Evolutionary conservation across 2,329 filamentous ascomycete genomes (phyloP).

Genomic region (Aspergillus tubingensis): DNA sequence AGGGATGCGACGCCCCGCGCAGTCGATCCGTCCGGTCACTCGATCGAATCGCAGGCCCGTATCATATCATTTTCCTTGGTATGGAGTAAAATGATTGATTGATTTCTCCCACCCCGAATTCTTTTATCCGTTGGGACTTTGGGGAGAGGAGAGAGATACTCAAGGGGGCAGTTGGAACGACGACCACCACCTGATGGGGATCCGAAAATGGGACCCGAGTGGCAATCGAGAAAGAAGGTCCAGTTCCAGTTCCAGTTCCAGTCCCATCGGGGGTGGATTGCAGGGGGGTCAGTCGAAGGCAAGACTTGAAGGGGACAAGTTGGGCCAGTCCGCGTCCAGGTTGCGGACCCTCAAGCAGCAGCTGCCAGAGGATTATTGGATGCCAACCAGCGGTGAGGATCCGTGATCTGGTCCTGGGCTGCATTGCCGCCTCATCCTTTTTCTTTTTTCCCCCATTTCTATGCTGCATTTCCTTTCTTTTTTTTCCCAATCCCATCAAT

Average conservation of each 20-base stretch:
- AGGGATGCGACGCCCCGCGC: neutral
- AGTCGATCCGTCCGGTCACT: neutral
- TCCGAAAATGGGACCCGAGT: neutral
- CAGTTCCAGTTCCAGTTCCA: too few relatives aligned
- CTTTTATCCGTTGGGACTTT: too few relatives aligned
- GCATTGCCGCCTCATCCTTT: conserved; percentile 26
- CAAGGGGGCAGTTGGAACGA: too few relatives aligned
- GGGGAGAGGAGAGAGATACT: too few relatives aligned
- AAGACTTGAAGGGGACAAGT: neutral
- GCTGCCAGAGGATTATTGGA: neutral
- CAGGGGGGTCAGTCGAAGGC: neutral
- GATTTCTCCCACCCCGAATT: too few relatives aligned
- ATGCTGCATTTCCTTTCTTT: conserved; percentile 16
- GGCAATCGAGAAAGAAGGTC: neutral
- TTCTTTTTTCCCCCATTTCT: neutral
- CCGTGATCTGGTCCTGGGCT: conserved; percentile 22
- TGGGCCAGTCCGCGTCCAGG: too few relatives aligned
- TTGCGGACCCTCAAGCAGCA: neutral
- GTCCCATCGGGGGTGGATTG: neutral
- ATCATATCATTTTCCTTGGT: neutral
- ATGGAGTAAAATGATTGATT: too few relatives aligned
- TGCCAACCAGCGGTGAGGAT: conserved; percentile 22
- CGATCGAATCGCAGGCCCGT: neutral
- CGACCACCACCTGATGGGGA: too few relatives aligned
- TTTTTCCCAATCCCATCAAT: conserved; percentile 1